Percentiles rank a stretch among this genome's conserved stretches.
Conservation (phyloP, 495 filamentous ascomycete species). For the Aspergillus carlsbadensis region DNA sequence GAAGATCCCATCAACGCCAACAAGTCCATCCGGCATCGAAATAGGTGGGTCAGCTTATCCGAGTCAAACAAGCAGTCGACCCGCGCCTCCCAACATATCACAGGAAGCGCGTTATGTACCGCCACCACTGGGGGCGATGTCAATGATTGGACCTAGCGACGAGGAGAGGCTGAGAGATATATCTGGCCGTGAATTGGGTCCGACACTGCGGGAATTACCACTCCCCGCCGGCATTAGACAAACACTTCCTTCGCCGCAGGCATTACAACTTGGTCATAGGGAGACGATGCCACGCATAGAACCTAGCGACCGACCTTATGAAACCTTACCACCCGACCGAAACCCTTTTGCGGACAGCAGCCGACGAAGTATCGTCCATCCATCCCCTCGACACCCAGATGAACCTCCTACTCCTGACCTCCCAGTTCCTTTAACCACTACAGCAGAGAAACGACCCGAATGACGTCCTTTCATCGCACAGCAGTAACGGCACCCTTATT, state of each 20-base stretch:
- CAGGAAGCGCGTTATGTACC: slow-evolving; percentile 18
- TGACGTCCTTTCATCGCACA: slow-evolving; percentile 12
- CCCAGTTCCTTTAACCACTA: slow-evolving; percentile 12
- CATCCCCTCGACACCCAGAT: slow-evolving; percentile 13
- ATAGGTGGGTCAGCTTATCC: slow-evolving; percentile 4
- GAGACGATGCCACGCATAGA: slow-evolving; percentile 29
- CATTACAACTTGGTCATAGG: slow-evolving; percentile 33
- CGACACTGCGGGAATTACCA: slow-evolving; percentile 34
- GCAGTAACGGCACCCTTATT: neutral
- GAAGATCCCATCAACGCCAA: slow-evolving; percentile 34
- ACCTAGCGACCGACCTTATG: slow-evolving; percentile 17
- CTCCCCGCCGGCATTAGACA: slow-evolving; percentile 32
- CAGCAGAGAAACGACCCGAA: slow-evolving; percentile 23
- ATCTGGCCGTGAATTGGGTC: slow-evolving; percentile 23
- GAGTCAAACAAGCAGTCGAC: slow-evolving; percentile 10
- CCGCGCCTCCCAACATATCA: slow-evolving; percentile 1
- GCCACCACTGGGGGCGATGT: slow-evolving; percentile 14
- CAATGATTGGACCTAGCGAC: slow-evolving; percentile 8
- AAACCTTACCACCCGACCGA: slow-evolving; percentile 26
- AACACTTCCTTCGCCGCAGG: slow-evolving; percentile 33
- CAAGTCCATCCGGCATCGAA: slow-evolving; percentile 28
- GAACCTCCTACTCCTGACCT: slow-evolving; percentile 12
- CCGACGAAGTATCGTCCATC: slow-evolving; percentile 23
- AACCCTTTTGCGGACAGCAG: slow-evolving; percentile 30
- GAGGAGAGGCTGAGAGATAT: slow-evolving; percentile 24